A percentile compares a stretch with the other conserved stretches of the same genome.
phyloP scores from a whole-genome alignment of 495 filamentous ascomycete genomes.

The Penicillium manginii region DNA sequence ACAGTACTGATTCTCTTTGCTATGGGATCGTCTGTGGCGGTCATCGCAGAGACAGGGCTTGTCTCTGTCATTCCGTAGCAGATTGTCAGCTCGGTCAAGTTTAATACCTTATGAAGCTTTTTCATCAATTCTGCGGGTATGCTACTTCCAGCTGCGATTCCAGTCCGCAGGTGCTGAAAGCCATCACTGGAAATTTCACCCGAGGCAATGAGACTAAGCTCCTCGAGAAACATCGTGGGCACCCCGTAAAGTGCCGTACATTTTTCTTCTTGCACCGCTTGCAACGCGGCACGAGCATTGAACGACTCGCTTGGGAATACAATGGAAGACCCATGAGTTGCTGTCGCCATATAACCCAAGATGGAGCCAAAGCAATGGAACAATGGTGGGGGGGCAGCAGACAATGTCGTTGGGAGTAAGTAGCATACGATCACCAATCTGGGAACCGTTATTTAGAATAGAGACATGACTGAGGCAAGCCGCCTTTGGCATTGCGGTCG shows the following conservation, averaged over 20 bases:
- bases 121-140: slow-evolving; percentile 87
- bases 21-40: slow-evolving; percentile 77
- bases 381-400: slow-evolving; percentile 81
- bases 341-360: slow-evolving; percentile 92
- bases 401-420: slow-evolving; percentile 72
- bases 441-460: slow-evolving; percentile 88
- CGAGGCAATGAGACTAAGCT: slow-evolving; percentile 70
- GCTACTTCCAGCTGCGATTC: slow-evolving; percentile 87
- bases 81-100: slow-evolving; percentile 84
- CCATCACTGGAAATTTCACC: slow-evolving; percentile 56
- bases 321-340: slow-evolving; percentile 81
- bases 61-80: slow-evolving; percentile 99
- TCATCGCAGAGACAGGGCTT: slow-evolving; percentile 90
- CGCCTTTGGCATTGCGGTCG: slow-evolving; percentile 87
- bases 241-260: slow-evolving; percentile 92
- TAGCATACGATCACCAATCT: slow-evolving; percentile 82
- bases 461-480: slow-evolving; percentile 82
- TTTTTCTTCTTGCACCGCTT: slow-evolving; percentile 71
- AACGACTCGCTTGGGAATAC: slow-evolving; percentile 90
- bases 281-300: slow-evolving; percentile 72
- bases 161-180: slow-evolving; percentile 76
- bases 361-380: slow-evolving; percentile 95
- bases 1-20: slow-evolving; percentile 78
- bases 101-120: slow-evolving; percentile 72
- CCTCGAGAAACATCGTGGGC: slow-evolving; percentile 93